Conservation (phyloP, 305 asterid species). For the Salvia sclarea region DNA sequence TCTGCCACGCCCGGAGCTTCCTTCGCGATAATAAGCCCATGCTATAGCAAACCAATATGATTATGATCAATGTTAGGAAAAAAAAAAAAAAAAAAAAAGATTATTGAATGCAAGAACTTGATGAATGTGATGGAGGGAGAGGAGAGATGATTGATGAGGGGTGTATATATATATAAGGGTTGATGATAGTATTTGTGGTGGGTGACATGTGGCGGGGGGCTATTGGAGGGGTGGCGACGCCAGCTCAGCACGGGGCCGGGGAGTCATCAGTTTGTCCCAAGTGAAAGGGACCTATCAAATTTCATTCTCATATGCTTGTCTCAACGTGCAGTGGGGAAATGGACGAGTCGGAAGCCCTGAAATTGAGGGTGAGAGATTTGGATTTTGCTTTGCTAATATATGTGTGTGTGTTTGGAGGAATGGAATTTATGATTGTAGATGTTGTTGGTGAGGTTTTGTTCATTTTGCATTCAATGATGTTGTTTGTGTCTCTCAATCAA, state of each 20-base stretch:
- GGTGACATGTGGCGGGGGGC: conserved; percentile 42
- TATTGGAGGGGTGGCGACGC: conserved; percentile 41
- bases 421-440: neutral
- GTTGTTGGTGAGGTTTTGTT: conserved; percentile 20
- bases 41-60: too few species aligned
- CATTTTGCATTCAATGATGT: conserved; percentile 18
- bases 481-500: conserved; percentile 15
- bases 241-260: conserved; percentile 51
- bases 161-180: conserved; percentile 15
- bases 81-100: neutral
- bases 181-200: conserved; percentile 30
- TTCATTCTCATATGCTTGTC: conserved; percentile 39
- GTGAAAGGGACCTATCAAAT: conserved; percentile 36
- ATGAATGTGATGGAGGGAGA: neutral
- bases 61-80: neutral
- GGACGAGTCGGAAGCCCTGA: conserved; percentile 34
- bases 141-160: neutral
- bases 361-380: conserved; percentile 33
- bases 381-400: neutral
- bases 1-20: conserved; percentile 47
- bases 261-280: conserved; percentile 57
- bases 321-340: conserved; percentile 28
- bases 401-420: conserved; percentile 12
- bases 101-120: conserved; percentile 11
- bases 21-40: conserved; percentile 35